Conservation (phyloP, 2,329 filamentous ascomycete genomes). For the Fusarium clavum region DNA sequence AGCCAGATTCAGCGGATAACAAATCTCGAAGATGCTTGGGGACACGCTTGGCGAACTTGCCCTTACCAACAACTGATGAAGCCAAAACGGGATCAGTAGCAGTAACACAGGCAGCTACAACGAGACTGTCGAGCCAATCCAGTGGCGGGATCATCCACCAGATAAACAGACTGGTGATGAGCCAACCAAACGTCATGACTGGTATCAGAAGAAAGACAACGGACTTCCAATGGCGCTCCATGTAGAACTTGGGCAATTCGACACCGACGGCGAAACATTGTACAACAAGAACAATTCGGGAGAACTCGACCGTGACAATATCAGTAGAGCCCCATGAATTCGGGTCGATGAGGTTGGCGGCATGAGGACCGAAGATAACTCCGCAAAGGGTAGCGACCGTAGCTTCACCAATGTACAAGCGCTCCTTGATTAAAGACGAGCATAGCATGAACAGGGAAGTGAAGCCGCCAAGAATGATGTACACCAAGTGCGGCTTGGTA, state of each 20-base stretch:
- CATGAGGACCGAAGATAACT: conserved; percentile 89
- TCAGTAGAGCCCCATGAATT: conserved; percentile 83
- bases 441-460: conserved; percentile 98
- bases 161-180: conserved; percentile 90
- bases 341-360: conserved; percentile 83
- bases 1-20: conserved; percentile 95
- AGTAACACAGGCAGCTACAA: conserved; percentile 91
- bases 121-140: conserved; percentile 89
- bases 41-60: conserved; percentile 97
- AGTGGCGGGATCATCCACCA: conserved; percentile 88
- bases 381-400: conserved; percentile 91
- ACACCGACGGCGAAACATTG: conserved; percentile 94
- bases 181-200: conserved; percentile 97
- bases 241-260: conserved; percentile 92
- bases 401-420: conserved; percentile 97
- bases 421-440: conserved; percentile 97
- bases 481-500: conserved; percentile 96
- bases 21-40: conserved; percentile 97
- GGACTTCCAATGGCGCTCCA: conserved; percentile 97
- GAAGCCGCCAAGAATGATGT: conserved; percentile 97
- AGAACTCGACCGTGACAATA: conserved; percentile 89
- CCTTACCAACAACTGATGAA: conserved; percentile 97
- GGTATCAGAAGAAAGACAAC: conserved; percentile 89
- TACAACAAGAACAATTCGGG: conserved; percentile 87
- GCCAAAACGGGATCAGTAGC: conserved; percentile 97